Evolutionary conservation across 2,329 filamentous ascomycete genomes (phyloP).

Genomic region (Xylariaceae sp.): DNA sequence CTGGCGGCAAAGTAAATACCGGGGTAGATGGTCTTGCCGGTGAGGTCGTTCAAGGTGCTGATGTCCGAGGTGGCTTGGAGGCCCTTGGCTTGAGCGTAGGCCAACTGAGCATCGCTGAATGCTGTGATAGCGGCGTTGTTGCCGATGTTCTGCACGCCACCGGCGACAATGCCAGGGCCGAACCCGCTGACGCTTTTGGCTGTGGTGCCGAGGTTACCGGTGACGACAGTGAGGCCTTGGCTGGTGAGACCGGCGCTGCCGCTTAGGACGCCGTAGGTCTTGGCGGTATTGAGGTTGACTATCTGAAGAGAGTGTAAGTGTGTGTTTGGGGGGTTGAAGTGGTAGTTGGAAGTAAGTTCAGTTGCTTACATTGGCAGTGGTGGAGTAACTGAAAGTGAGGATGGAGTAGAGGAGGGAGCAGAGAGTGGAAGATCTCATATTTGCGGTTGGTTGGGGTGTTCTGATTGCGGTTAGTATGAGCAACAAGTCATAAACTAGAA

Average conservation of each 20-base stretch:
- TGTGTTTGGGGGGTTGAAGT: neutral
- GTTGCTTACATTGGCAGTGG: no score
- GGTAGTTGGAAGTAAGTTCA: no score
- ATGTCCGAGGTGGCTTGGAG: neutral
- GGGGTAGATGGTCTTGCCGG: no score
- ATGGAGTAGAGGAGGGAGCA: no score
- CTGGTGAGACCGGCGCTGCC: neutral
- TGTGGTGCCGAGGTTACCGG: slow-evolving; percentile 5
- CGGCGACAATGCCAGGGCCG: neutral
- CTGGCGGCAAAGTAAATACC: no score
- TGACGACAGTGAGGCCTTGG: neutral
- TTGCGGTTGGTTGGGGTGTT: no score
- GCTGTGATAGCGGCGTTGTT: neutral
- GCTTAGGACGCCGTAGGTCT: neutral
- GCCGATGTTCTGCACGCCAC: neutral
- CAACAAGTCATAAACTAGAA: no score
- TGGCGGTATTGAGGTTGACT: neutral
- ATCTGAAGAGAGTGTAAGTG: neutral
- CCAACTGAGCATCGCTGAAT: neutral
- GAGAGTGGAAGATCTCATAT: no score
- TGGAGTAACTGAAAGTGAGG: no score
- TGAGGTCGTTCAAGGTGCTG: slow-evolving; percentile 6
- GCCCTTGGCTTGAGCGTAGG: neutral
- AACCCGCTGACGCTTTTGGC: slow-evolving; percentile 3
- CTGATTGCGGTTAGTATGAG: no score